A percentile compares a stretch with the other conserved stretches of the same genome.
phyloP scores from a whole-genome alignment of 495 filamentous ascomycete species.

The Haplographium delicatum region DNA sequence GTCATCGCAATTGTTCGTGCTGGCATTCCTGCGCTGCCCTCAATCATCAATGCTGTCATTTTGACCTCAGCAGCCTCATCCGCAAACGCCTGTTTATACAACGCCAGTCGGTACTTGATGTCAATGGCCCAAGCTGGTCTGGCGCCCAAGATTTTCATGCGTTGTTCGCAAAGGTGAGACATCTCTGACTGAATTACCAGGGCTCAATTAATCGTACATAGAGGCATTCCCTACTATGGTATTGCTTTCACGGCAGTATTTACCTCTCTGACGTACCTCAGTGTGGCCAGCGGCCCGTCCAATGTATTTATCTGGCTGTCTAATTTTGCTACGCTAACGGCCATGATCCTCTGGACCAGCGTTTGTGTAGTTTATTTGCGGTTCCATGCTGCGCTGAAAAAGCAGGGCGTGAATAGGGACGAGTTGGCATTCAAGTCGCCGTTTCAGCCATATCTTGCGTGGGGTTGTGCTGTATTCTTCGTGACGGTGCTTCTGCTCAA shows the following conservation, averaged over 20 bases:
- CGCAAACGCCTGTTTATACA: constrained; percentile 56
- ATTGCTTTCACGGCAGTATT: constrained; percentile 57
- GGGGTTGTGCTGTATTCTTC: constrained; percentile 42
- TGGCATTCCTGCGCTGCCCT: constrained; percentile 42
- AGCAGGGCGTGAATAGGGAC: constrained; percentile 39
- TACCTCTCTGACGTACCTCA: constrained; percentile 71
- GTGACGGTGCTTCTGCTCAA: constrained; percentile 51
- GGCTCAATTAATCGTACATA: too few species aligned
- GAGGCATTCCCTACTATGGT: constrained; percentile 55
- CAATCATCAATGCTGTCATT: constrained; percentile 50
- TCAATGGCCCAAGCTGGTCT: constrained; percentile 47
- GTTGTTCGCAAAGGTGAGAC: too few species aligned
- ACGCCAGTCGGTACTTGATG: constrained; percentile 50
- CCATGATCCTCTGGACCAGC: constrained; percentile 58
- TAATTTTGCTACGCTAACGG: constrained; percentile 54
- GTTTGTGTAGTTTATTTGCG: constrained; percentile 55
- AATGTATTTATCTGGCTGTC: constrained; percentile 65
- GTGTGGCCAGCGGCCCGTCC: constrained; percentile 59
- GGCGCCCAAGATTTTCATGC: constrained; percentile 42
- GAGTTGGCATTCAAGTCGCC: constrained; percentile 47
- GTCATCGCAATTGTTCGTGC: constrained; percentile 53
- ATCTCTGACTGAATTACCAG: too few species aligned
- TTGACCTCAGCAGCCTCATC: constrained; percentile 56
- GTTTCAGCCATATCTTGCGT: constrained; percentile 51
- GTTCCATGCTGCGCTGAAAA: constrained; percentile 48